Evolutionary conservation across 169 alveolate species (phyloP), one percentile per base, ranked within the genome.

Genomic region (Sarcocystis neurona): DNA sequence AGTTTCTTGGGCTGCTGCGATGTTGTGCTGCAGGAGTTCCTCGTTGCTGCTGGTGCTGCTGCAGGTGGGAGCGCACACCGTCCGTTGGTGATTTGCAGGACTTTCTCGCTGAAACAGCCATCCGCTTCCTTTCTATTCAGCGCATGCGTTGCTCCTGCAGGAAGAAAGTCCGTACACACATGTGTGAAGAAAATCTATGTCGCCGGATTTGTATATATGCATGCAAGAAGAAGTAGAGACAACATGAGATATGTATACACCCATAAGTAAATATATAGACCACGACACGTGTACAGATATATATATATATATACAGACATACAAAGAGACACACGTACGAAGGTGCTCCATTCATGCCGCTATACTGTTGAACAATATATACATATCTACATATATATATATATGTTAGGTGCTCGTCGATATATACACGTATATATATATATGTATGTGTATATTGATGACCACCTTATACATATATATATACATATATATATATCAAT

Each of bases 51-150:
- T n/a, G n/a, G n/a, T n/a, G n/a, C n/a, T n/a, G n/a, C n/a, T 74
- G 41, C 46, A 74, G 84, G 84, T 53, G 41, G 41, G 41, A 74
- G 84, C 44, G 85, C n/a, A 47, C 50, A 78, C 85, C 34, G 85
- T 47, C 85, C 85, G 32, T 47, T 30, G 8, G 85, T 78, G 44
- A 20, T 20, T 32, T 78, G n/a, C 32, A 78, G 72, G 12, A 48
- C 85, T 48, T 78, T 48, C 34, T 78, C 85, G 0, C 70, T 70
- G 1, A 78, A 70, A 12, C 34, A 0, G 0, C 6, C 47, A 23
- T 70, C 85, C 72, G 50, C 46, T 70, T 47, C 72, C 23, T 78
- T 78, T 10, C 50, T 47, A 37, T 78, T 78, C 72, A 78, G 37
- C 34, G 60, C 46, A 5, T 47, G 72, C 72, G 85, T 48, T 23